Evolutionary conservation across 2,329 filamentous ascomycete species (phyloP), one percentile per base, ranked within the genome.

Genomic region (Triangularia verruculosa): DNA sequence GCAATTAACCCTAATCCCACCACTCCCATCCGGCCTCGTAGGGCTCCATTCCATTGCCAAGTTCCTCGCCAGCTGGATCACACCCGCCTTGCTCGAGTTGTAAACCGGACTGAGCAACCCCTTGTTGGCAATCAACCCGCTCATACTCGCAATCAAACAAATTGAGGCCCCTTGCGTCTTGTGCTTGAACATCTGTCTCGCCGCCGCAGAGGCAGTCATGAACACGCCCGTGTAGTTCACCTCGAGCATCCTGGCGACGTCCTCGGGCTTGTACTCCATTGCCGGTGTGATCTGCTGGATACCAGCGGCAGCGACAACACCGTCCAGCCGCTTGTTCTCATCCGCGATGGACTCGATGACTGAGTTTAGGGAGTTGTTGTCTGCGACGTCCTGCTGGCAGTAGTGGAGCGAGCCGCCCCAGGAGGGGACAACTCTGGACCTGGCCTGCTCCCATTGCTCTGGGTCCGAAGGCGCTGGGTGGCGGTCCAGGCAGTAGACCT

Each of bases 121-220:
- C 70, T 84, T 79, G 74, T 90, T 90, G 20, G 87, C 87, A 67
- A 90, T 80, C 6, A 82, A 83, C 15, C 84, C 88, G 67, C 85
- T 88, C 87, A 90, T 90, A 68, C 85, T 88, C 13, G 83, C 87
- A 70, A 91, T 87, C 71, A 91, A 75, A 6, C 85, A 84, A 64
- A 91, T 85, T 72, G 85, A 89, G 4, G 51, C 51, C 0, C 88
- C 87, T 2, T 79, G 76, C 20, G 77, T 80, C 64, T 84, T 81
- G 39, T 84, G 79, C 55, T 82, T 80, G 17, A 87, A 78, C 83
- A 90, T 87, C 74, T 95, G 89, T 61, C 88, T 84, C 32, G 93
- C 93, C 15, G 92, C 91, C 17, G 92, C 92, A 79, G 93, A 91
- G 24, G 92, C 92, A 68, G 92, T 96, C 84, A 93, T 86, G 78